Conservation (phyloP, 495 filamentous ascomycete genomes). For the Xylaria venustula region DNA sequence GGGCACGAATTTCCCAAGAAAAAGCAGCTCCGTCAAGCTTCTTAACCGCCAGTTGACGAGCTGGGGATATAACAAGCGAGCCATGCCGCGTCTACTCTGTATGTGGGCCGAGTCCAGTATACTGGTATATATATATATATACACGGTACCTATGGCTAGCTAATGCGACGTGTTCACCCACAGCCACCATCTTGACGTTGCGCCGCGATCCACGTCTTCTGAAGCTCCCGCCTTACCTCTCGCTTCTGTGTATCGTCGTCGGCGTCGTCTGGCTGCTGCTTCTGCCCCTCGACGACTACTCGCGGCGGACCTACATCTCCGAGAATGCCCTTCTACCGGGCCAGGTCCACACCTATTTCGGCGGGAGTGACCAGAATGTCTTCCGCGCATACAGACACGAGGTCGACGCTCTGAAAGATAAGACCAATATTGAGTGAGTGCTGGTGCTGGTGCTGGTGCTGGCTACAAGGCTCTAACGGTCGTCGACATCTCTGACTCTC, state of each 20-base stretch:
- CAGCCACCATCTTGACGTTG: constrained; percentile 51
- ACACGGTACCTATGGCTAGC: background rate
- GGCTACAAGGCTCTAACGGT: background rate
- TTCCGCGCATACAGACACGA: constrained; percentile 92
- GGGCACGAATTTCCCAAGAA: too few relatives aligned
- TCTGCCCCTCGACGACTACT: constrained; percentile 91
- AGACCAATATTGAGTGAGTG: constrained; percentile 49
- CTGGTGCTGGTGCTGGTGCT: too few relatives aligned
- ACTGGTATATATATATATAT: background rate
- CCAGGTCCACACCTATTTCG: constrained; percentile 96
- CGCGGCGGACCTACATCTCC: constrained; percentile 90
- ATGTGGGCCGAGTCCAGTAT: constrained; percentile 9
- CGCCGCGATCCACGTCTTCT: constrained; percentile 68
- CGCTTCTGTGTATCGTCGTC: constrained; percentile 80
- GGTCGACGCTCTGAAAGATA: constrained; percentile 60
- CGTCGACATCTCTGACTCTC: constrained; percentile 3
- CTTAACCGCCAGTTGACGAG: constrained; percentile 1
- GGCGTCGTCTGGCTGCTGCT: constrained; percentile 91
- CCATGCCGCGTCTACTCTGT: constrained; percentile 35
- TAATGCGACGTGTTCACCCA: constrained; percentile 4
- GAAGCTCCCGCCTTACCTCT: constrained; percentile 77
- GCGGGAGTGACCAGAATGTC: constrained; percentile 90
- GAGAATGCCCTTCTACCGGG: constrained; percentile 95
- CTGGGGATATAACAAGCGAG: constrained; percentile 4
- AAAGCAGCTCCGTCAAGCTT: constrained; percentile 5